Percentiles rank a stretch among this genome's conserved stretches.
These are phyloP conservation scores for Nemania abortiva DNA, from an alignment of 2,329 filamentous ascomycete species.

Conservation along the genomic window DNA sequence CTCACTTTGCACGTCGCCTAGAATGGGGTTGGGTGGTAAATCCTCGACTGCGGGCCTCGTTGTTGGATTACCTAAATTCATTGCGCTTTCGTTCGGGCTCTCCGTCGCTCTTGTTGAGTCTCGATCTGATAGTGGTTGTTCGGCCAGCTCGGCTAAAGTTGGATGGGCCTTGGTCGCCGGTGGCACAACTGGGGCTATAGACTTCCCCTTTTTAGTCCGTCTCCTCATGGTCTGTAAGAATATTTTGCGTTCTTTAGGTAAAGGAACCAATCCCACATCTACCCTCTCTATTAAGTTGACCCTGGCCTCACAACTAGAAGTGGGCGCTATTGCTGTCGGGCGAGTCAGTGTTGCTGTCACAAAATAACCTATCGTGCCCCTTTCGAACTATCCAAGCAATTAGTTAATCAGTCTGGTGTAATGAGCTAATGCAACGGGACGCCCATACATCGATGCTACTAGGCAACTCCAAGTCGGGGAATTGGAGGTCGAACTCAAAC, in stretches of 20 bases:
- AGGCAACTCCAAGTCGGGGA: constrained; percentile 77
- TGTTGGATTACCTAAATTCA: constrained; percentile 55
- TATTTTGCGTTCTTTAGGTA: constrained; percentile 84
- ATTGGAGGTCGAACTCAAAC: constrained; percentile 81
- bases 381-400: constrained; percentile 78
- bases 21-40: constrained; percentile 56
- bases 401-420: constrained; percentile 30
- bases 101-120: constrained; percentile 55
- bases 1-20: constrained; percentile 67
- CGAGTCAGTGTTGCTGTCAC: constrained; percentile 90
- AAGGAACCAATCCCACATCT: constrained; percentile 80
- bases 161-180: constrained; percentile 48
- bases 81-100: constrained; percentile 57
- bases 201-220: constrained; percentile 72
- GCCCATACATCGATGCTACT: constrained; percentile 90
- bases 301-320: constrained; percentile 82
- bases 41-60: constrained; percentile 51
- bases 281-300: constrained; percentile 84
- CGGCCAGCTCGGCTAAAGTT: constrained; percentile 58
- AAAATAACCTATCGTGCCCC: constrained; percentile 91
- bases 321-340: constrained; percentile 86
- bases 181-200: constrained; percentile 59
- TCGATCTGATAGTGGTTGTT: constrained; percentile 54
- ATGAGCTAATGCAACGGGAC: constrained; percentile 32
- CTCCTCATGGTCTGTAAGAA: constrained; percentile 89